Evolutionary conservation across 108 stramenopile species (phyloP), one percentile per base, ranked within the genome.

Genomic region (Heterococcus sp.): DNA sequence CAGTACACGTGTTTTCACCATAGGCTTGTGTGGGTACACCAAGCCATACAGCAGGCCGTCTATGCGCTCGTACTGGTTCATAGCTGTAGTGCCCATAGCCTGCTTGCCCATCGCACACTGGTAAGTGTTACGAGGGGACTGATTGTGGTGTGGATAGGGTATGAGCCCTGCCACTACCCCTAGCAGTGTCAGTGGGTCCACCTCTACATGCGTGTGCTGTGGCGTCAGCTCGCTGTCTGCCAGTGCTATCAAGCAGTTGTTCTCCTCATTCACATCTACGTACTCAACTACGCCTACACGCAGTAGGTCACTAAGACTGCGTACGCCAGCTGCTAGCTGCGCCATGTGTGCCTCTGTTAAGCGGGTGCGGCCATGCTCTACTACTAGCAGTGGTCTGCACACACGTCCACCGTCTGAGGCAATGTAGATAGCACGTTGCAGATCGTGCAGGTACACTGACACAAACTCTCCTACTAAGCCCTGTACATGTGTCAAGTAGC

Each of bases 81-180:
- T 88, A 29, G 92, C 92, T 36, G 95, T 89, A 21, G 93, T 93
- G 75, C 99, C 99, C 91, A 99, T 99, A 36, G 99, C 97, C 87
- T 99, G 97, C 87, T 99, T 99, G 33, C 97, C 96, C 99, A 99
- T 99, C 65, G 99, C 99, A 66, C 87, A 89, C 81, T 87, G 87
- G 65, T 86, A 89, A 8, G 88, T 83, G 64, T 87, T 90, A 66
- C 93, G 89, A 2, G 99, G 99, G 37, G 92, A 91, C 86, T 99
- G 99, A 75, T 99, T 99, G 91, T 99, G 99, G 88, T 99, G 96
- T 0, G 99, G 99, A 85, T 93, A 91, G 26, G 98, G 96, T 82
- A 99, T 96, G 30, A 99, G 86, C 14, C 96, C 96, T 27, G 96
- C 94, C 8, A 97, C 95, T 46, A 98, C 95, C 21, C 99, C 99